These are phyloP conservation scores for Globisporangium cystogenes DNA, from an alignment of 352 stramenopile genomes.

Conservation along the genomic window DNA sequence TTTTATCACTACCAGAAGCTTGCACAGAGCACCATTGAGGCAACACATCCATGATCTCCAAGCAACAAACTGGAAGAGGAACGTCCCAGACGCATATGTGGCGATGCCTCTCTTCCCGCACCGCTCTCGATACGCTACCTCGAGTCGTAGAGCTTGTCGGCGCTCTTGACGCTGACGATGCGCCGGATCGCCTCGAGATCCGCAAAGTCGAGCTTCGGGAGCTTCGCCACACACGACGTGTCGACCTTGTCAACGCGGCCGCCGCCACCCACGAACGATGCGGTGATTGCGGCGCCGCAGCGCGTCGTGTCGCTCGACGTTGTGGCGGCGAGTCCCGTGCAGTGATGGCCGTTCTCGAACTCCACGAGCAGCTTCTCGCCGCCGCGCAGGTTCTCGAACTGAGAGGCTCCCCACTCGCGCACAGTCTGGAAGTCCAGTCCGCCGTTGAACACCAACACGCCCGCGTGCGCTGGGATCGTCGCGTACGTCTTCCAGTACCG, in stretches of 20 bases:
- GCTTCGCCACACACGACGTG: constrained; percentile 17
- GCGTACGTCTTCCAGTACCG: constrained; percentile 23
- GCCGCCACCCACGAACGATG: constrained; percentile 9
- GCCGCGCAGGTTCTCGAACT: constrained; percentile 15
- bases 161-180: neutral
- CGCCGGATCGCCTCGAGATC: constrained; percentile 5
- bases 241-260: constrained; percentile 20
- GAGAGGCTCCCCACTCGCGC: constrained; percentile 10
- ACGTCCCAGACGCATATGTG: too few species aligned
- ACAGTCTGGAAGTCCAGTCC: constrained; percentile 23
- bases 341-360: constrained; percentile 23
- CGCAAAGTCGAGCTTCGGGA: constrained; percentile 5
- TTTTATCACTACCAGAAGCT: too few species aligned
- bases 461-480: constrained; percentile 15
- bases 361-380: constrained; percentile 14
- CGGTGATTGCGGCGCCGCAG: constrained; percentile 16
- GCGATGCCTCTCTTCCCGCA: too few species aligned
- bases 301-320: constrained; percentile 1
- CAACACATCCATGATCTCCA: too few species aligned
- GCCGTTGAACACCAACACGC: constrained; percentile 28
- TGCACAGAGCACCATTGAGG: too few species aligned
- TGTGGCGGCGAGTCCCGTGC: constrained; percentile 8
- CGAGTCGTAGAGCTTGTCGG: constrained; percentile 5
- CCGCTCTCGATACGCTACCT: neutral
- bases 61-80: too few species aligned